Base-by-base conservation (phyloP, 805 yeast genomes). In the Candida maris region DNA sequence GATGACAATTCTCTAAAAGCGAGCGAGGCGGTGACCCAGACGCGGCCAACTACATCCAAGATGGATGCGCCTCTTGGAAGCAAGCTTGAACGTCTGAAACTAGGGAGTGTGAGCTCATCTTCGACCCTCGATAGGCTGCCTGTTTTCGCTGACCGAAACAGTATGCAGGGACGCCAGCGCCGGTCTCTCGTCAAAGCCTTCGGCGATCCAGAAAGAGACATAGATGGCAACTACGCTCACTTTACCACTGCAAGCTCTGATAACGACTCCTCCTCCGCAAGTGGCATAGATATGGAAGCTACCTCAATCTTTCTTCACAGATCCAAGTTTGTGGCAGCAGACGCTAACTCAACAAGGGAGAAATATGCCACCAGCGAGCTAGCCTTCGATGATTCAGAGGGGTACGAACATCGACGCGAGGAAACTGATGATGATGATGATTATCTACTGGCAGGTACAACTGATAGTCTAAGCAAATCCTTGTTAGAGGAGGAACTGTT, bases 401-500 rank as follows among this genome's bases (percentile, higher is more conserved):
- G 20, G 3, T 27, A 32, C 12, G 16, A 4, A 8, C 22, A 20
- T 19, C 26, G 18, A 6, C 25, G 14, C 5, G 32, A 14, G 15
- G 30, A 18, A 19, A 39, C 19, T 3, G 35, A 30, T 18, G 46
- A 41, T 13, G 36, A 41, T 18, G 27, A 39, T 13, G 49, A 37
- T 20, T 42, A 39, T 14, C 29, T 52, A 16, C 37, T 51, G 27
- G 40, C 51, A 2, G 49, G 51, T 10, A 48, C 52, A 1, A 37
- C 51, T 6, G 42, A 41, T 17, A 54, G 60, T 31, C 32, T 57
- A 13, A 50, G 49, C 18, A 52, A 54, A 18, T 50, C 59, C 3
- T 27, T 56, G 13, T 39, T 57, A 14, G 60, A 56, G 27, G 52
- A 56, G 32, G 62, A 55, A 26, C 39, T 54, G 4, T 33, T 57